Conservation (phyloP, 83 land plant genomes). For the Thuja plicata region DNA sequence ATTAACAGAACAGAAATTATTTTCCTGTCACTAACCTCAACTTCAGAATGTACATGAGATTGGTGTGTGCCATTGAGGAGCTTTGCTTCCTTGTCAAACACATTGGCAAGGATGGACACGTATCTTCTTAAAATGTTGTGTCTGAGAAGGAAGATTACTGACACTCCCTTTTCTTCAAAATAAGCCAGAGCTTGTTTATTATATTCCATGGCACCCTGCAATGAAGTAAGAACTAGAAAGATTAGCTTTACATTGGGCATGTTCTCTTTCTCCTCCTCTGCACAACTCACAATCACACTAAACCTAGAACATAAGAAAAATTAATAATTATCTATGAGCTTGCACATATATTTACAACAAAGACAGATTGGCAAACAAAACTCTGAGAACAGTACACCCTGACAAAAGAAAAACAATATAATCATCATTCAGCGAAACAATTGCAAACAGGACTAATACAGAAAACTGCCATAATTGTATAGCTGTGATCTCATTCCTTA, state of each 20-base stretch:
- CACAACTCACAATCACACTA: neutral
- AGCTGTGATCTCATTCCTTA: neutral
- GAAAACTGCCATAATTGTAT: neutral
- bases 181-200: slow-evolving; percentile 18
- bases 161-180: slow-evolving; percentile 13
- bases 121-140: slow-evolving; percentile 20
- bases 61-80: slow-evolving; percentile 29
- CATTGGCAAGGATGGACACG: slow-evolving; percentile 25
- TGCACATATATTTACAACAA: neutral
- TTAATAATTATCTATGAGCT: neutral
- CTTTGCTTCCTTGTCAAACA: slow-evolving; percentile 19
- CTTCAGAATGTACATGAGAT: slow-evolving; percentile 27
- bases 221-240: neutral
- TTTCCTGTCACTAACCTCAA: slow-evolving; percentile 6
- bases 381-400: neutral
- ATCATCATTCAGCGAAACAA: neutral
- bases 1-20: neutral
- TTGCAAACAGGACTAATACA: neutral
- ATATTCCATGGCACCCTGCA: slow-evolving; percentile 33
- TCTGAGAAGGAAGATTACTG: slow-evolving; percentile 26
- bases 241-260: neutral
- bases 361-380: neutral
- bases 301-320: neutral
- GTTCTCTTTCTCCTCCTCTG: neutral
- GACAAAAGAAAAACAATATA: neutral